Conservation (phyloP, 2,329 filamentous ascomycete genomes). For the Alternaria arborescens region DNA sequence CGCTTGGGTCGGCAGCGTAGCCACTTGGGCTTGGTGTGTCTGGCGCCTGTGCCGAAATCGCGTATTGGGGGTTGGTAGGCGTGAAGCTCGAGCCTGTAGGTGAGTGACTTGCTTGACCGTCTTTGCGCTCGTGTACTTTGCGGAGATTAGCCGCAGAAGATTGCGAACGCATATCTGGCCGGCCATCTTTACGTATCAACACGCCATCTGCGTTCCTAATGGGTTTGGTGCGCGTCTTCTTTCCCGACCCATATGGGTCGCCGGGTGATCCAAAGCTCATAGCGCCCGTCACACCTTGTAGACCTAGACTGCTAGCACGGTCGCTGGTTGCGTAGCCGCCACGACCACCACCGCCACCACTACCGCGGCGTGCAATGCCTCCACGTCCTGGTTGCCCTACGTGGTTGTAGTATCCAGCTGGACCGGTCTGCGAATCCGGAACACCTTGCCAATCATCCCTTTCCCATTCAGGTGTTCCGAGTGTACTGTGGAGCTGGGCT, state of each 20-base stretch:
- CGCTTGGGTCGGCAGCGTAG: slow-evolving; percentile 14
- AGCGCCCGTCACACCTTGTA: slow-evolving; percentile 37
- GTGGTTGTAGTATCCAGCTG: slow-evolving; percentile 50
- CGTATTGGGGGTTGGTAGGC: slow-evolving; percentile 31
- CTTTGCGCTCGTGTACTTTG: slow-evolving; percentile 61
- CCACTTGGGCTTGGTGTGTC: slow-evolving; percentile 44
- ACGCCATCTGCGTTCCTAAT: slow-evolving; percentile 60
- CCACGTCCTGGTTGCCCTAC: slow-evolving; percentile 35
- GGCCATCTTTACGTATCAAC: slow-evolving; percentile 61
- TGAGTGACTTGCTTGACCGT: slow-evolving; percentile 41
- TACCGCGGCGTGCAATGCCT: slow-evolving; percentile 46
- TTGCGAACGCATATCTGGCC: slow-evolving; percentile 62
- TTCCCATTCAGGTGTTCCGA: slow-evolving; percentile 55
- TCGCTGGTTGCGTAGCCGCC: slow-evolving; percentile 38
- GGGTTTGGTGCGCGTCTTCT: slow-evolving; percentile 61
- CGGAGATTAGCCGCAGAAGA: slow-evolving; percentile 61
- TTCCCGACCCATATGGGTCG: slow-evolving; percentile 53
- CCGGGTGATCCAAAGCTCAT: slow-evolving; percentile 32
- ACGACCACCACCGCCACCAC: slow-evolving; percentile 35
- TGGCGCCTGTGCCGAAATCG: slow-evolving; percentile 18
- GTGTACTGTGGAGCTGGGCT: slow-evolving; percentile 28
- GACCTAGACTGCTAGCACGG: slow-evolving; percentile 38
- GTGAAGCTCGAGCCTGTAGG: slow-evolving; percentile 32
- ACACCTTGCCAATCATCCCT: slow-evolving; percentile 47
- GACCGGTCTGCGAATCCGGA: slow-evolving; percentile 45